Evolutionary conservation across 1,284 basidiomycete species (phyloP).

Genomic region (Irpex sp.): DNA sequence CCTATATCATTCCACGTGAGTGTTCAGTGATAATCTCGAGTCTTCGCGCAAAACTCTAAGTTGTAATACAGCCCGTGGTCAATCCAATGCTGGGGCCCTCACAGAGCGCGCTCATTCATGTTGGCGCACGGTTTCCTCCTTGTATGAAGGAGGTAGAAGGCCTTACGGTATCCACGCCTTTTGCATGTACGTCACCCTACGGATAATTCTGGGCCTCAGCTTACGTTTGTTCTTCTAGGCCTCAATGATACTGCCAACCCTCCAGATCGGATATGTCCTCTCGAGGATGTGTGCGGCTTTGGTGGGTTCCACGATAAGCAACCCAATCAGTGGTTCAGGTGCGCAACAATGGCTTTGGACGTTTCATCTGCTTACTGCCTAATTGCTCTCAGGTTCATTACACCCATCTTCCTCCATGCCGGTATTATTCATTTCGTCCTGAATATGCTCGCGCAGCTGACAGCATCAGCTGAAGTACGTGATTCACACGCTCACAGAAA

Average conservation of each 20-base stretch:
- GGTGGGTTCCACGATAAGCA: constrained; percentile 69
- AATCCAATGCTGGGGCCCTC: constrained; percentile 95
- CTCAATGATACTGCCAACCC: constrained; percentile 77
- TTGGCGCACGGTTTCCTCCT: constrained; percentile 91
- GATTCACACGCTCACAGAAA: not conserved
- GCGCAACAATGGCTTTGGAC: constrained; percentile 16
- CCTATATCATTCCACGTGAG: constrained; percentile 78
- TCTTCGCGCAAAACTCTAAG: not conserved
- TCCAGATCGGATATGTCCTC: constrained; percentile 62
- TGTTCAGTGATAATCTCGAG: not conserved
- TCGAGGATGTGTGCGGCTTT: constrained; percentile 87
- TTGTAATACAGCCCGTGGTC: constrained; percentile 38
- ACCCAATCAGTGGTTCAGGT: constrained; percentile 89
- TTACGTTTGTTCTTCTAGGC: constrained; percentile 36
- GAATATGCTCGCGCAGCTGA: constrained; percentile 88
- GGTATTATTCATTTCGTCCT: constrained; percentile 86
- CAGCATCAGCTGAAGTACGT: constrained; percentile 71
- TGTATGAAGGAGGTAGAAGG: constrained; percentile 77
- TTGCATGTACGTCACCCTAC: constrained; percentile 55
- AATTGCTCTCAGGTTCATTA: constrained; percentile 60
- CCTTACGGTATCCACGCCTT: constrained; percentile 54
- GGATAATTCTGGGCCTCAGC: not conserved
- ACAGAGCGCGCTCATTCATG: constrained; percentile 77
- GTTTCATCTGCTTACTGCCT: not conserved
- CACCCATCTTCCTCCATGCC: constrained; percentile 88